Base-by-base conservation (phyloP, 208 protist genomes). In the Tritrichomonas foetus region DNA sequence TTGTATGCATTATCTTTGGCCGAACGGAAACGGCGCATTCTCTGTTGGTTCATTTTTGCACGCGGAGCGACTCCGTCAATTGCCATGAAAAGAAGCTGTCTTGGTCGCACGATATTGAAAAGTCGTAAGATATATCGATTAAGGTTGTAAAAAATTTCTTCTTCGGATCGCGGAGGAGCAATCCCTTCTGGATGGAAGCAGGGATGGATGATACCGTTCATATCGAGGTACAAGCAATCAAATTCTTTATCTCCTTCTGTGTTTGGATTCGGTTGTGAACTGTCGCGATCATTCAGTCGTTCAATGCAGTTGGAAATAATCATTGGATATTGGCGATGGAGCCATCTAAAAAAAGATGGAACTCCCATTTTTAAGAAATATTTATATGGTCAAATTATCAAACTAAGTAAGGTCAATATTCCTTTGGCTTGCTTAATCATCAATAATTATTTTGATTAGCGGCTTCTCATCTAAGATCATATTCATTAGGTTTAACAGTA, bases 31-130 rank as follows among this genome's bases (percentile, higher is more conserved):
- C 98, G 97, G 64, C 98, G 97, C 93, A 97, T 96, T 33, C 98
- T 96, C 96, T 99, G 99, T 96, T 99, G 98, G 95, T 99, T 99
- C 98, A 99, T 99, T 96, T 99, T 99, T 13, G 99, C 99, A n/a
- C 98, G 97, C 89, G 98, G 98, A n/a, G 98, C 98, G 27, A 98
- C 97, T 49, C 95, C 96, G 95, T 99, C 98, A 64, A 98, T 97
- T 2, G 97, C 97, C 94, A 99, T 97, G 84, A 98, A 99, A 3
- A 99, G 95, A 9, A 99, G 96, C 93, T 99, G 99, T 16, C 97
- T 96, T 20, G 99, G 99, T 33, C 97, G 95, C 13, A 99, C 98
- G 8, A 99, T 97, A 27, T 96, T 95, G 82, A 99, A 98, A 11
- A 99, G 93, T 8, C 97, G 94, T 95, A 99, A 99, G 16, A 99